Evolutionary conservation across 2,329 filamentous ascomycete species (phyloP), one percentile per base, ranked within the genome.

Genomic region (Onygenales sp.): DNA sequence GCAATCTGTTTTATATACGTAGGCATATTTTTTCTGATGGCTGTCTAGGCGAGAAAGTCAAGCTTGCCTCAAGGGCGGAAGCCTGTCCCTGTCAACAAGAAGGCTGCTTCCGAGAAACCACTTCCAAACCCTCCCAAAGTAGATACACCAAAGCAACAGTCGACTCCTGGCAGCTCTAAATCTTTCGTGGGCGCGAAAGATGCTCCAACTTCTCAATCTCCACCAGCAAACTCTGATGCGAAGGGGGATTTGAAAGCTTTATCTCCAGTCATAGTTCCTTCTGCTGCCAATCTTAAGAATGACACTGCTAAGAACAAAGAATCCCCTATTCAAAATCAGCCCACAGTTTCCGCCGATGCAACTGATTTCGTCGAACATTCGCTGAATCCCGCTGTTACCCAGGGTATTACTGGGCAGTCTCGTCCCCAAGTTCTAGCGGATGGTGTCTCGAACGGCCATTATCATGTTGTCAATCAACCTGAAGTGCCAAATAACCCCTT

Each of bases 101-200:
- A 57, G 14, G 39, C 42, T 39, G 49, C 55, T 27, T 52, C 53
- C 32, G 57, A 58, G 48, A 58, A 58, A 43, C 55, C 57, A 14
- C 53, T 58, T 37, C 57, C 55, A 37, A 48, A 37, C 32, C 51
- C 55, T n/a, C 57, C 57, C 27, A 48, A 42, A 7, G 13, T 27
- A 43, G 31, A 42, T 6, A 32, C n/a, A 6, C 31, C n/a, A 21
- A n/a, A 31, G 14, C 13, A 32, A 11, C 37, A 43, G 17, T 10
- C 13, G 8, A 2, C 43, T 10, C 27, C 42, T 21, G 32, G 36
- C 42, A 44, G 45, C 9, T 52, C 49, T 9, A 52, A 50, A 13
- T 48, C 49, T 13, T 31, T 55, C 17, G 51, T 51, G 37, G 51
- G 55, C 32, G 49, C 51, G 27, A 47, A 54, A 43, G 51, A 55